These are phyloP conservation scores for Trypethelium eluteriae DNA, from an alignment of 495 filamentous ascomycete species.

Conservation along the genomic window DNA sequence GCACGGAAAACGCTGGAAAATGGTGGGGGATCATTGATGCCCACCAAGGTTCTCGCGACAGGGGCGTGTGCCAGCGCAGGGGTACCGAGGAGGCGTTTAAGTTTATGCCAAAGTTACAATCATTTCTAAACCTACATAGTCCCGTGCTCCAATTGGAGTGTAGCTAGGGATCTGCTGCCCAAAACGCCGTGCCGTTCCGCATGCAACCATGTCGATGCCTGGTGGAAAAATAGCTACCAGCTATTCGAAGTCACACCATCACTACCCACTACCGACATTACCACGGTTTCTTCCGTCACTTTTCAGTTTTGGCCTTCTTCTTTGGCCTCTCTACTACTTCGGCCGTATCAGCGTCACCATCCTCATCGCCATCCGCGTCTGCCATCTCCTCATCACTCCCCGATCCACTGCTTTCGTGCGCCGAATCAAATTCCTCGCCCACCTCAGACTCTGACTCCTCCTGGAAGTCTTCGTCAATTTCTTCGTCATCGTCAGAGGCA, in stretches of 20 bases:
- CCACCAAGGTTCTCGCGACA: conserved; percentile 1
- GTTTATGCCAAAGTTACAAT: background rate
- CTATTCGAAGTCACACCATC: background rate
- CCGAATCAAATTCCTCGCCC: conserved; percentile 90
- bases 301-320: conserved; percentile 58
- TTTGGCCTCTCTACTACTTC: conserved; percentile 52
- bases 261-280: background rate
- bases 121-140: too few species aligned
- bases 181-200: background rate
- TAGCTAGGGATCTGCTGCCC: background rate
- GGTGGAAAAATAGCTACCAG: background rate
- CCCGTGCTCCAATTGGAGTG: background rate
- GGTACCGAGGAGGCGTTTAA: background rate
- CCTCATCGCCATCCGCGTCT: conserved; percentile 47
- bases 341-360: conserved; percentile 47
- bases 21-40: background rate
- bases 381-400: conserved; percentile 60
- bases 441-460: conserved; percentile 87
- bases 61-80: background rate
- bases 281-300: conserved; percentile 16
- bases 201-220: background rate
- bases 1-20: background rate
- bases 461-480: conserved; percentile 91
- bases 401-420: conserved; percentile 75
- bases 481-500: conserved; percentile 93